Percentiles rank a stretch among this genome's conserved stretches.
These are phyloP conservation scores for Teunomyces panamensis DNA, from an alignment of 805 yeast genomes.

Conservation along the genomic window DNA sequence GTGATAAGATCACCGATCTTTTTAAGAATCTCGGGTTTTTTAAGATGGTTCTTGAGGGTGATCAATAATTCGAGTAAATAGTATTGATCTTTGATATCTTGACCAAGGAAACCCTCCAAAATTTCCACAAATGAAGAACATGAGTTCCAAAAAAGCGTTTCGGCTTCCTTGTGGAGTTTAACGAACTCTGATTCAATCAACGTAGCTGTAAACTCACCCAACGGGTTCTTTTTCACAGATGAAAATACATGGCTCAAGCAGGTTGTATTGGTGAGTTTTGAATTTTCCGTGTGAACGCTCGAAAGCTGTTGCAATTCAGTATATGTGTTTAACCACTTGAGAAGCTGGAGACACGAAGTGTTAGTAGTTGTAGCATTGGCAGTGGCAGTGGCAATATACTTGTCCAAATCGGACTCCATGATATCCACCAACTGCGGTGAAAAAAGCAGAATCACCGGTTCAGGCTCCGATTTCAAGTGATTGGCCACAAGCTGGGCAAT, in stretches of 20 bases:
- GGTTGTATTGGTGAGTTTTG: constrained; percentile 5
- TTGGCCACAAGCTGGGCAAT: not conserved
- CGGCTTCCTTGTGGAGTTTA: constrained; percentile 8
- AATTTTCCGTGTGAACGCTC: not conserved
- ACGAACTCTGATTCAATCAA: constrained; percentile 13
- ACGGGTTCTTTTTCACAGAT: not conserved
- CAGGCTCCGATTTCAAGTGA: not conserved
- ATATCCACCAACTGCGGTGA: constrained; percentile 19
- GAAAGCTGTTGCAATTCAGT: constrained; percentile 1
- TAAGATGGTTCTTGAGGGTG: constrained; percentile 3
- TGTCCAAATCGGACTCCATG: constrained; percentile 27
- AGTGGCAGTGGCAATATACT: constrained; percentile 20
- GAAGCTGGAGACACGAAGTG: not conserved
- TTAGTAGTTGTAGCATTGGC: not conserved
- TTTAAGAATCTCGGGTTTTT: not conserved
- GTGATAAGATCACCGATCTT: not conserved
- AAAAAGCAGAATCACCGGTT: constrained; percentile 6
- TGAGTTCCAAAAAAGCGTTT: constrained; percentile 10
- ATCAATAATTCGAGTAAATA: constrained; percentile 12
- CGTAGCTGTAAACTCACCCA: constrained; percentile 17
- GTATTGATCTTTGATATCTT: constrained; percentile 9
- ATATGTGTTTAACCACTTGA: constrained; percentile 9
- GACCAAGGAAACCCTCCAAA: not conserved
- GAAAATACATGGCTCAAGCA: constrained; percentile 5
- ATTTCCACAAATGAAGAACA: not conserved